Evolutionary conservation across 495 filamentous ascomycete genomes (phyloP).

Genomic region (Penicillium pancosmium): DNA sequence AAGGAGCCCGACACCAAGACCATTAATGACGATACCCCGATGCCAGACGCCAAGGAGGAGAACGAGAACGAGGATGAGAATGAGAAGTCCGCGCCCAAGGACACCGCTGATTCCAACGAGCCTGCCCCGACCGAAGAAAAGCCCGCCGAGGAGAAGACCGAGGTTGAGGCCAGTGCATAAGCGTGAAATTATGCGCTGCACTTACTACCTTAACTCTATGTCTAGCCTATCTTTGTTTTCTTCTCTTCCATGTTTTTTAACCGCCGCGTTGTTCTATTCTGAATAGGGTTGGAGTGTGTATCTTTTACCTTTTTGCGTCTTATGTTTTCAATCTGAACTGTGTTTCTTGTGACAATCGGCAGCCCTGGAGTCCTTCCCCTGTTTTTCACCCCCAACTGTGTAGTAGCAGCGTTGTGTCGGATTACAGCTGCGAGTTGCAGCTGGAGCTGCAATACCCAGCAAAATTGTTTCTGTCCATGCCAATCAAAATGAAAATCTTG

Average conservation of each 20-base stretch:
- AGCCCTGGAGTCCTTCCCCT: too few relatives aligned
- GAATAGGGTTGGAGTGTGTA: too few relatives aligned
- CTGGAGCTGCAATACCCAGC: too few relatives aligned
- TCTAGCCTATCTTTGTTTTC: neutral
- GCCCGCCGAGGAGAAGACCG: constrained; percentile 24
- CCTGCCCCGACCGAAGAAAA: constrained; percentile 16
- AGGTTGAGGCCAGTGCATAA: constrained; percentile 22
- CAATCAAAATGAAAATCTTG: too few relatives aligned
- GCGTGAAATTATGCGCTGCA: neutral
- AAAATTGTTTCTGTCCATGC: too few relatives aligned
- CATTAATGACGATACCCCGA: constrained; percentile 46
- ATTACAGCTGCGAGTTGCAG: too few relatives aligned
- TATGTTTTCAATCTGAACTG: constrained; percentile 7
- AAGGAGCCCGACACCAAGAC: constrained; percentile 49
- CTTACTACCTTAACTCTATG: too few relatives aligned
- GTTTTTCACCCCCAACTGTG: too few relatives aligned
- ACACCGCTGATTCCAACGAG: constrained; percentile 20
- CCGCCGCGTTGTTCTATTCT: neutral
- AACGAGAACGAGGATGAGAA: constrained; percentile 15
- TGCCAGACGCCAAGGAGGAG: constrained; percentile 34
- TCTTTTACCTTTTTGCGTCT: neutral
- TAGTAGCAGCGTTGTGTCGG: too few relatives aligned
- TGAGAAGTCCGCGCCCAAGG: constrained; percentile 16
- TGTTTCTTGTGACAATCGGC: neutral
- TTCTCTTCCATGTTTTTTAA: neutral